A percentile compares a stretch with the other conserved stretches of the same genome.
Conservation (phyloP, 768 basidiomycete genomes). For the Boletus rubroflammeus region DNA sequence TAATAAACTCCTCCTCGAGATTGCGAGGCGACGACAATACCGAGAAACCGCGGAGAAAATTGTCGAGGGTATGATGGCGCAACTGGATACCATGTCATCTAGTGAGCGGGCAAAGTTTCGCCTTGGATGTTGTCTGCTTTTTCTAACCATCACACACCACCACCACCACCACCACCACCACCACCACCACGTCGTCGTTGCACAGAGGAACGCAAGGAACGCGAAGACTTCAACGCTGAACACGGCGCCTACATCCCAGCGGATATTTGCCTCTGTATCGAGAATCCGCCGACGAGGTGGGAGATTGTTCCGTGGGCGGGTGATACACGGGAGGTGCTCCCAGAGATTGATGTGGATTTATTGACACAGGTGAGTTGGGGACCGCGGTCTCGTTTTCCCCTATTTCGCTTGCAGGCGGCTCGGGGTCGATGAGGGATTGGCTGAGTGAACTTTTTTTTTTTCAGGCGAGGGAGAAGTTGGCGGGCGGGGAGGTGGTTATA, state of each 20-base stretch:
- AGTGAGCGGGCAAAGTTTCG: constrained; percentile 38
- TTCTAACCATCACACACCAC: background rate
- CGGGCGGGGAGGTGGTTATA: constrained; percentile 11
- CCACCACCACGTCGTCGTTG: background rate
- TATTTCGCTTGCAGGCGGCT: background rate
- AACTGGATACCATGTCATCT: constrained; percentile 62
- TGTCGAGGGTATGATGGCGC: constrained; percentile 60
- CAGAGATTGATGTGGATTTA: constrained; percentile 58
- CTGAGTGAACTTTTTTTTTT: background rate
- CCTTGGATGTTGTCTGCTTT: too few relatives aligned
- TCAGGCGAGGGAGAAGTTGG: constrained; percentile 32
- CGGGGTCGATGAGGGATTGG: background rate
- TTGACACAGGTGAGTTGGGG: constrained; percentile 44
- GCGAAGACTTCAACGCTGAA: constrained; percentile 67
- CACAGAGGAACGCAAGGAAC: constrained; percentile 63
- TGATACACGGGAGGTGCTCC: constrained; percentile 54
- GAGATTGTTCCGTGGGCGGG: constrained; percentile 58
- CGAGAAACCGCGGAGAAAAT: constrained; percentile 62
- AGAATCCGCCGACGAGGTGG: constrained; percentile 72
- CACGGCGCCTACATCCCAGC: constrained; percentile 73
- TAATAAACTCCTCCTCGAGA: constrained; percentile 68
- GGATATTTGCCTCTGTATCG: constrained; percentile 76
- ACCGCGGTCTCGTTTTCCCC: background rate
- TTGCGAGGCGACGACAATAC: constrained; percentile 64
- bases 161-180: too few relatives aligned